A percentile compares a stretch with the other conserved stretches of the same genome.
These are phyloP conservation scores for Themeda triandra DNA, from an alignment of 176 grass and related monocot genomes.

Conservation along the genomic window DNA sequence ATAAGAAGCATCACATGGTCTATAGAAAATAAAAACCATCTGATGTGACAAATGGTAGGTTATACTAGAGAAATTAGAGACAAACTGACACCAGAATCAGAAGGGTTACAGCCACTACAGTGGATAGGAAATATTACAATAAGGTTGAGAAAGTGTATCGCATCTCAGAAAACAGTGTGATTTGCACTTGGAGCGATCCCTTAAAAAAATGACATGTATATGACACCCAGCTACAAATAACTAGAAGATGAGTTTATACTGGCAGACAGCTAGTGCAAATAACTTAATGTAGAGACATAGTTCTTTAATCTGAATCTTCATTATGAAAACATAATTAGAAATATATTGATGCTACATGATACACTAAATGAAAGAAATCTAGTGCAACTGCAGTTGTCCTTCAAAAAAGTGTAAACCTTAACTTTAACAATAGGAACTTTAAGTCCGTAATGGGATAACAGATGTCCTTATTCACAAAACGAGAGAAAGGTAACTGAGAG, in stretches of 20 bases:
- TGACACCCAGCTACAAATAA: not conserved
- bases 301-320: not conserved
- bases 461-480: not conserved
- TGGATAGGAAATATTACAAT: not conserved
- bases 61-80: not conserved
- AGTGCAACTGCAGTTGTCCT: not conserved
- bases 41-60: not conserved
- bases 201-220: not conserved
- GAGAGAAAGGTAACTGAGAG: not conserved
- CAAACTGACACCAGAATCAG: not conserved
- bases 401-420: not conserved
- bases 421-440: not conserved
- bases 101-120: not conserved
- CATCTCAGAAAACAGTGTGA: not conserved
- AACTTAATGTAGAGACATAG: conserved; percentile 6
- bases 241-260: conserved; percentile 1
- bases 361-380: not conserved
- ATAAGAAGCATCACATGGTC: not conserved
- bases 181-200: not conserved
- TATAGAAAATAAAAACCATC: conserved; percentile 11
- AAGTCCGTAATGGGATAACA: not conserved
- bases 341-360: not conserved
- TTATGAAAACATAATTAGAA: conserved; percentile 10
- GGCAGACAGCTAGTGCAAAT: not conserved
- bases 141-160: not conserved